Evolutionary conservation across 106 monocot genomes (phyloP).

Genomic region (Acorus gramineus): DNA sequence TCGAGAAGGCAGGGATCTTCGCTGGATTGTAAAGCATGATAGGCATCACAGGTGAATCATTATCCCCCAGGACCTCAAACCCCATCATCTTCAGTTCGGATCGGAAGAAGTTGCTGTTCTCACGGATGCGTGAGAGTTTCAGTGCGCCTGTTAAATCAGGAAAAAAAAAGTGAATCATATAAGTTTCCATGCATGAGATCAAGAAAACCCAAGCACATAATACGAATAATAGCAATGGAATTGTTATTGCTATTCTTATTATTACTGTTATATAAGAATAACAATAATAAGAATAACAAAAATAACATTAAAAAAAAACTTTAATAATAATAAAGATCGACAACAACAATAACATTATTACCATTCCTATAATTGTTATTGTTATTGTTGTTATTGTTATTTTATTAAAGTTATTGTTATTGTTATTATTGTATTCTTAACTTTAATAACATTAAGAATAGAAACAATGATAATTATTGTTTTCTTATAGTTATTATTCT

Average conservation of each 20-base stretch:
- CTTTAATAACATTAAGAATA: background rate
- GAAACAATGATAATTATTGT: background rate
- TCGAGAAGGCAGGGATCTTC: constrained; percentile 21
- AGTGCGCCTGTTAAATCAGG: constrained; percentile 8
- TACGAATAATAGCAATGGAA: no score
- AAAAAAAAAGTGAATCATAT: no score
- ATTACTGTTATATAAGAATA: no score
- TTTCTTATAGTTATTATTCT: background rate
- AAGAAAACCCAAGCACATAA: background rate
- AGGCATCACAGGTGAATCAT: constrained; percentile 32
- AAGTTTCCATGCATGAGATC: background rate
- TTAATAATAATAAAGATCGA: no score
- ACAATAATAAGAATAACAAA: no score
- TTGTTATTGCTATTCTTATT: no score
- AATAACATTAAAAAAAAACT: no score
- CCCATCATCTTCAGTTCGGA: constrained; percentile 29
- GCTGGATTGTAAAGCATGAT: constrained; percentile 31
- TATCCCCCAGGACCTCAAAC: constrained; percentile 28
- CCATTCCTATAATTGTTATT: no score
- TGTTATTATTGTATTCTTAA: background rate
- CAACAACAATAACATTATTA: no score
- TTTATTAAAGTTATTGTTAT: no score
- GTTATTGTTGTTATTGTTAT: no score
- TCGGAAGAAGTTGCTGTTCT: constrained; percentile 33
- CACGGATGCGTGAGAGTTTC: constrained; percentile 22